These are phyloP conservation scores for Funneliformis caledonium DNA, from an alignment of 371 early-diverging fungal genomes.

Conservation along the genomic window DNA sequence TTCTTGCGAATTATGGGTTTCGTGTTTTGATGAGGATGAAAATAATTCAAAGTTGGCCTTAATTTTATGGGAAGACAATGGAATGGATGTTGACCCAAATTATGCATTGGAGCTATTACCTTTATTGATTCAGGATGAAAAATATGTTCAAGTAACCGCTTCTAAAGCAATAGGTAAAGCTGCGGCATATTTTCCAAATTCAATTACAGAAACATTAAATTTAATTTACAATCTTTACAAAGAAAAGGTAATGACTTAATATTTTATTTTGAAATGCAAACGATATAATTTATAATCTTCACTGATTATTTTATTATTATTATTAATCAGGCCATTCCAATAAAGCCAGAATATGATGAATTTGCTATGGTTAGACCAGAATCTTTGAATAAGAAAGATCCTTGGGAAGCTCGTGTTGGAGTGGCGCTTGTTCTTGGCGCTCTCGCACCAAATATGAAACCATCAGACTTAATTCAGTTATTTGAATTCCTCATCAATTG, in stretches of 20 bases:
- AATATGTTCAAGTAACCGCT: conserved; percentile 65
- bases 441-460: conserved; percentile 68
- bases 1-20: conserved; percentile 57
- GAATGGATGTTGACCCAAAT: conserved; percentile 61
- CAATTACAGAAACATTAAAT: conserved; percentile 53
- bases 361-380: conserved; percentile 89
- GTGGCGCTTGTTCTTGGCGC: conserved; percentile 76
- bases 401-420: conserved; percentile 82
- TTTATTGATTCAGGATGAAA: conserved; percentile 57
- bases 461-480: conserved; percentile 59
- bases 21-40: conserved; percentile 62
- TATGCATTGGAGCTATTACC: conserved; percentile 60
- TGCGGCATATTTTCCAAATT: conserved; percentile 58
- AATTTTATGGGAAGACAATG: conserved; percentile 81
- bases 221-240: conserved; percentile 61
- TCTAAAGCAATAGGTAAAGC: conserved; percentile 75
- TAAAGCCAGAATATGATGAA: conserved; percentile 89
- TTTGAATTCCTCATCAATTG: conserved; percentile 80
- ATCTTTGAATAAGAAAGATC: conserved; percentile 81
- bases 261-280: background rate
- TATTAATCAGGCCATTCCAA: conserved; percentile 63
- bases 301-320: background rate
- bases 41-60: conserved; percentile 72
- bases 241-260: conserved; percentile 45
- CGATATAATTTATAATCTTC: conserved; percentile 4